Evolutionary conservation across 805 yeast genomes (phyloP).

Genomic region (Phaffomyces opuntiae): DNA sequence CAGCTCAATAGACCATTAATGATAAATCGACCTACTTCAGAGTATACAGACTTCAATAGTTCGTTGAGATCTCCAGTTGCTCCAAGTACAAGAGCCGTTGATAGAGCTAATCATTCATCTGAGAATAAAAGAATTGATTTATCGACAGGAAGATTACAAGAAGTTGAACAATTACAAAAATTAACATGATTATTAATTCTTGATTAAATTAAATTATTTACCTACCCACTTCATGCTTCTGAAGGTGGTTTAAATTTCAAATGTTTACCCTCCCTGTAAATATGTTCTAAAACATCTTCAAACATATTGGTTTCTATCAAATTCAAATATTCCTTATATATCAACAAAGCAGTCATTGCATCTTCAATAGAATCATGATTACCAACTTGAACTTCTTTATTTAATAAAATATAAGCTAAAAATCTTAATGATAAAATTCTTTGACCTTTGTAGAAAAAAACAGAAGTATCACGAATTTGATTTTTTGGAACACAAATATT

Average conservation of each 20-base stretch:
- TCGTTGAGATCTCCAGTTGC: constrained; percentile 15
- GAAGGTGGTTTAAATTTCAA: constrained; percentile 24
- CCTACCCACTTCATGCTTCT: constrained; percentile 3
- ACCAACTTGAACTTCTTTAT: constrained; percentile 76
- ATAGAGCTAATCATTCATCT: constrained; percentile 23
- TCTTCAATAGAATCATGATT: constrained; percentile 98
- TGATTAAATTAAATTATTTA: neutral
- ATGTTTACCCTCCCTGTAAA: constrained; percentile 60
- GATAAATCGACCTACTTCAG: constrained; percentile 1
- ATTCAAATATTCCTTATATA: constrained; percentile 68
- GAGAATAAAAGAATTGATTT: constrained; percentile 22
- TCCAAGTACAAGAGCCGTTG: constrained; percentile 37
- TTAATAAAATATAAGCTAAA: constrained; percentile 71
- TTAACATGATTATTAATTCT: constrained; percentile 3
- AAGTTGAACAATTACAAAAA: constrained; percentile 18
- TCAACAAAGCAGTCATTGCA: constrained; percentile 75
- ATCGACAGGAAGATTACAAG: constrained; percentile 18
- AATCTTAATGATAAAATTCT: constrained; percentile 80
- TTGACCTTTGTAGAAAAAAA: constrained; percentile 68
- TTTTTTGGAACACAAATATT: constrained; percentile 78
- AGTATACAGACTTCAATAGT: neutral
- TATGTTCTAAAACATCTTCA: constrained; percentile 51
- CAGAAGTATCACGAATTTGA: constrained; percentile 88
- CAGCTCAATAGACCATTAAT: constrained; percentile 6
- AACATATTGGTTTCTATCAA: constrained; percentile 52